Evolutionary conservation across 1,284 basidiomycete genomes (phyloP), one percentile per base, ranked within the genome.

Genomic region (Heterobasidion parviporum): DNA sequence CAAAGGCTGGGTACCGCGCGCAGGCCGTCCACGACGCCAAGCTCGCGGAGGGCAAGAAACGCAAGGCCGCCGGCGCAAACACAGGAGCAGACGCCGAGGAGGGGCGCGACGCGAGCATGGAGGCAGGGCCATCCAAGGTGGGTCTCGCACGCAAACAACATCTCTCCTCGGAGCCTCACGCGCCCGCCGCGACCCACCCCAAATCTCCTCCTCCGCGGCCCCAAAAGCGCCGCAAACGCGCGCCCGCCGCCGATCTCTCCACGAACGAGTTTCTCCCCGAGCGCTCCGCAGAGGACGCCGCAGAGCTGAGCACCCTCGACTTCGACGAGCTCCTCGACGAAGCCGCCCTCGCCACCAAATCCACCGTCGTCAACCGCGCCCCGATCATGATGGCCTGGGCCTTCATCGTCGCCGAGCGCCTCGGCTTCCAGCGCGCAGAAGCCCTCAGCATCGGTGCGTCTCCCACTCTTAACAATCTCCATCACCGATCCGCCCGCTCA

Each of bases 331-430:
- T 86, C 15, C 63, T 84, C 53, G 83, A 89, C 60, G 87, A 89
- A 64, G 74, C 82, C 69, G 86, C 87, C 61, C 74, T 94, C 41
- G 73, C 65, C 60, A 73, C 67, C 46, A 89, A 85, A 63, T 80
- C 70, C 9, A 78, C 83, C 32, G 77, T 93, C 8, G 80, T 92
- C 53, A 98, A 98, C 70, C 85, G 95, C 18, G 94, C 95, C 1
- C 95, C 96, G 0, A 78, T 98, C 54, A 92, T 98, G 90, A 93
- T 88, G 51, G 92, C 89, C 1, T 98, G 95, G 95, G 83, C 92
- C 0, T 89, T 82, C 55, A 72, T 93, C 41, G 87, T 98, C 15
- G 87, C 92, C 7, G 90, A 95, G 63, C 76, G 84, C 33, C 76
- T 96, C 57, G 92, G 92, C 2, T 98, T 98, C 67, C 79, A 83